Base-by-base conservation (phyloP, 441 rosid genomes). In the Gossypium schwendimanii region DNA sequence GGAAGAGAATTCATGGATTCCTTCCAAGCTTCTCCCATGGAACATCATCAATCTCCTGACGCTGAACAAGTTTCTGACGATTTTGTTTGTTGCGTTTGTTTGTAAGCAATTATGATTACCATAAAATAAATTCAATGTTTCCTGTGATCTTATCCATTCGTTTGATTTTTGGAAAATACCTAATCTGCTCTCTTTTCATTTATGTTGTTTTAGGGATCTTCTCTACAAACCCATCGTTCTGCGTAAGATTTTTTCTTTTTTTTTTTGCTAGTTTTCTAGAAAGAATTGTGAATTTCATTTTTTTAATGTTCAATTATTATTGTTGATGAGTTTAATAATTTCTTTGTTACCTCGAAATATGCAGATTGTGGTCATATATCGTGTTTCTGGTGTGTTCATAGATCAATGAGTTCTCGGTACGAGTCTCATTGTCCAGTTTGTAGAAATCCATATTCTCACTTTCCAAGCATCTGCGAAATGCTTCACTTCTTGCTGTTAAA, bases 321-420 rank as follows among this genome's bases (percentile, higher is more conserved):
- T 18, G 41, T 63, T 39, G n/a, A 44, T 33, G 17, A 23, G 5
- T 74, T 70, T 44, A 12, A 28, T 6, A 69, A 70, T 58, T 52
- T 57, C 0, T 23, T 3, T 47, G 18, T 66, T 77, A 2, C 4
- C n/a, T 47, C 1, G 21, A 41, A 18, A 6, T 3, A 1, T 23
- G 82, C 81, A 94, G 98, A 87, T 59, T 94, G 98, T 81, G 98
- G 97, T 69, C 97, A 90, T 64, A 52, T 94, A 24, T 85, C 97
- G 63, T 92, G 98, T 84, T 94, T 92, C 78, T 94, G 97, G 98
- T 94, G 98, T 44, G 92, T 90, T 7, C 85, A 88, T 68, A 70
- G 26, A 14, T 89, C 94, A 2, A 94, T 92, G 97, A 81, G 14
- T 60, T 1, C 45, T 14, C 1, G 4, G 8, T 26, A 53, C 0